A percentile compares a stretch with the other conserved stretches of the same genome.
phyloP scores from a whole-genome alignment of 345 rosid genomes.

The Mercurialis annua region DNA sequence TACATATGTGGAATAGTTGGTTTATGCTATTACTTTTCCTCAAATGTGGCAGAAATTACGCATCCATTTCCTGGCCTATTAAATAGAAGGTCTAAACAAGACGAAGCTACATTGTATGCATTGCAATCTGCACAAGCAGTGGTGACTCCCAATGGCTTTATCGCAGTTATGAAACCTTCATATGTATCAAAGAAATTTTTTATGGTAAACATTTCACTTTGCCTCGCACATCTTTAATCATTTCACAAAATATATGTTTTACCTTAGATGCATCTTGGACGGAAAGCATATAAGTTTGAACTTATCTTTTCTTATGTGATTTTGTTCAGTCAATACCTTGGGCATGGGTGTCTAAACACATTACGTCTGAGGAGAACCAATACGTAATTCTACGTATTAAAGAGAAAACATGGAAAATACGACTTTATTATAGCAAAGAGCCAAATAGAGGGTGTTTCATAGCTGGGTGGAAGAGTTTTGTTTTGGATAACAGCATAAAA shows the following conservation, averaged over 20 bases:
- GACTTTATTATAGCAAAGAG: slow-evolving; percentile 15
- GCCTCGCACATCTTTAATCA: background rate
- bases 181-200: slow-evolving; percentile 36
- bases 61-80: slow-evolving; percentile 10
- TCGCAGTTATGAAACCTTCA: slow-evolving; percentile 43
- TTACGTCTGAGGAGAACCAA: slow-evolving; percentile 25
- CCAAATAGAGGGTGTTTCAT: slow-evolving; percentile 41
- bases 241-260: background rate
- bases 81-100: slow-evolving; percentile 30
- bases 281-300: background rate
- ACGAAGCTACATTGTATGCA: slow-evolving; percentile 27
- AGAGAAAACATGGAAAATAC: slow-evolving; percentile 34
- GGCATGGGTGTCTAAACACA: slow-evolving; percentile 32
- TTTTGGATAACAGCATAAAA: slow-evolving; percentile 48
- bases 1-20: background rate
- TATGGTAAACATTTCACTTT: slow-evolving; percentile 30
- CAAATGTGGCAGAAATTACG: slow-evolving; percentile 1
- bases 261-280: no score
- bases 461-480: slow-evolving; percentile 75
- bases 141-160: slow-evolving; percentile 31
- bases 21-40: background rate
- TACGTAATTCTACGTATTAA: slow-evolving; percentile 33
- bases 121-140: slow-evolving; percentile 33
- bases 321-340: slow-evolving; percentile 35
- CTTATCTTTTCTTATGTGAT: background rate